Percentiles rank a stretch among this genome's conserved stretches.
Conservation (phyloP, 2,329 filamentous ascomycete species). For the Pseudocercospora pini-densiflorae region DNA sequence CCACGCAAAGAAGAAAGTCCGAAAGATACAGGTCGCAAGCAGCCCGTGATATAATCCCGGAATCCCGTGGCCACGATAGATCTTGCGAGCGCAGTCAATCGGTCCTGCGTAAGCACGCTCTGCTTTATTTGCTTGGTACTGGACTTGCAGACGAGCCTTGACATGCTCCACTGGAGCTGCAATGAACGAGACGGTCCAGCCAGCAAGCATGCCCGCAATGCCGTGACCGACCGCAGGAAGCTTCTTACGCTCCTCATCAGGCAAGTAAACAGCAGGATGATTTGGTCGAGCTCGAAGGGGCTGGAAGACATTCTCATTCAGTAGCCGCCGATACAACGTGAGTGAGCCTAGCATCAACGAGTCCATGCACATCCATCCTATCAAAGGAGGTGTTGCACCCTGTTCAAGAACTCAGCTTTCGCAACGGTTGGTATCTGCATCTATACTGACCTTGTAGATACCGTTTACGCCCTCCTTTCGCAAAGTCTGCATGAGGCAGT, state of each 20-base stretch:
- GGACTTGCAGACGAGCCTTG: conserved; percentile 91
- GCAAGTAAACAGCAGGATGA: conserved; percentile 28
- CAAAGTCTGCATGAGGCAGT: conserved; percentile 84
- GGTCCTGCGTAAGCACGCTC: conserved; percentile 84
- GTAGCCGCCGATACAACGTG: conserved; percentile 82
- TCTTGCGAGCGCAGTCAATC: conserved; percentile 78
- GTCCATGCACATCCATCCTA: conserved; percentile 99
- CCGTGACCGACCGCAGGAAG: conserved; percentile 83
- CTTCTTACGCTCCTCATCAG: conserved; percentile 46
- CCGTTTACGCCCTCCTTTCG: conserved; percentile 82
- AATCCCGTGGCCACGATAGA: conserved; percentile 67
- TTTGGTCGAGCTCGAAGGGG: conserved; percentile 42
- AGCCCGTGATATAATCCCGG: conserved; percentile 85
- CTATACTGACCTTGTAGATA: conserved; percentile 79
- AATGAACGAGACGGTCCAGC: conserved; percentile 87
- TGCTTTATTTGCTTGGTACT: conserved; percentile 81
- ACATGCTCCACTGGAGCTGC: conserved; percentile 94
- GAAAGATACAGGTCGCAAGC: conserved; percentile 81
- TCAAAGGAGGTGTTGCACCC: conserved; percentile 72
- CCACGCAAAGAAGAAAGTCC: conserved; percentile 96
- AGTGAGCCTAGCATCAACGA: conserved; percentile 88
- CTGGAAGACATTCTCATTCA: conserved; percentile 80
- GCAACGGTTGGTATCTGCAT: not conserved
- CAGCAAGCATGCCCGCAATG: conserved; percentile 83
- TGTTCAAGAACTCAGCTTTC: not conserved